These are phyloP conservation scores for Leccinum sublutescens DNA, from an alignment of 768 basidiomycete genomes.

Conservation along the genomic window DNA sequence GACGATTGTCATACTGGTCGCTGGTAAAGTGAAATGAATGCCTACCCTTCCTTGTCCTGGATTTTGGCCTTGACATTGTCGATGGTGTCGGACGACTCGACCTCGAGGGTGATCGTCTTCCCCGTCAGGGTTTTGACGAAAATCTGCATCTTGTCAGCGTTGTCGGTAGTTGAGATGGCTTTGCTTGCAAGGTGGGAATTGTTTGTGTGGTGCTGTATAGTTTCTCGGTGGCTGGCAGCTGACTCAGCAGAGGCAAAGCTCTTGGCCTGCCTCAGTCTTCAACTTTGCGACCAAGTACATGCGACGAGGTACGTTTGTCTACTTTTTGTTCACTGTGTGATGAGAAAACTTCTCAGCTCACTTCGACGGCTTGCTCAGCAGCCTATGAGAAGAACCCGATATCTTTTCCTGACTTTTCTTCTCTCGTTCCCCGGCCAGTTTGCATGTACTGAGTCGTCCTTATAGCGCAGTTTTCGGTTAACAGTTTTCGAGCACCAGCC, in stretches of 20 bases:
- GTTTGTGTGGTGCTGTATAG: constrained; percentile 30
- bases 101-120: constrained; percentile 32
- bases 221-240: constrained; percentile 25
- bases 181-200: constrained; percentile 19
- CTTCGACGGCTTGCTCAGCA: constrained; percentile 50
- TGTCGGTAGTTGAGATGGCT: background rate
- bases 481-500: background rate
- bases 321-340: constrained; percentile 14
- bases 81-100: constrained; percentile 29
- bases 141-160: constrained; percentile 53
- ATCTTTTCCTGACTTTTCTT: constrained; percentile 35
- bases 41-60: constrained; percentile 72
- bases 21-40: background rate
- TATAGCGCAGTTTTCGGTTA: background rate
- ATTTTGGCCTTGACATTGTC: constrained; percentile 31
- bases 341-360: constrained; percentile 55
- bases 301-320: constrained; percentile 6
- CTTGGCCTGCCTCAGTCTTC: background rate
- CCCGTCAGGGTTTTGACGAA: constrained; percentile 86
- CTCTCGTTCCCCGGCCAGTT: background rate
- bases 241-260: background rate
- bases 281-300: background rate
- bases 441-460: constrained; percentile 3
- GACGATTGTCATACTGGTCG: background rate
- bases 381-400: constrained; percentile 56